These are phyloP conservation scores for Yarrowia sp. DNA, from an alignment of 805 yeast genomes.

Conservation along the genomic window DNA sequence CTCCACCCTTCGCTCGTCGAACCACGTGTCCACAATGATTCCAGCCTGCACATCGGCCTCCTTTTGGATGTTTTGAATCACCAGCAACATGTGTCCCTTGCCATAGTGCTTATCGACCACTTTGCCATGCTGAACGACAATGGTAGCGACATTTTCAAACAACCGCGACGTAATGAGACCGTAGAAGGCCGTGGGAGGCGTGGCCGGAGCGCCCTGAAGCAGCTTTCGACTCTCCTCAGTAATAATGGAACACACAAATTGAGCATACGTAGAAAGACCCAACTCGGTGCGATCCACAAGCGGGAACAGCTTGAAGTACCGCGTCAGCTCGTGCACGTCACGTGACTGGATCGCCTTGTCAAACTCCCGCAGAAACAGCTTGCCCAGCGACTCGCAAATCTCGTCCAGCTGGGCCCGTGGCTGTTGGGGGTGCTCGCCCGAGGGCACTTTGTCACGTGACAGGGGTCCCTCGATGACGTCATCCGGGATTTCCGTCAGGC, in stretches of 20 bases:
- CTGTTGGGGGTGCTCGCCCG: constrained; percentile 80
- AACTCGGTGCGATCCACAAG: constrained; percentile 71
- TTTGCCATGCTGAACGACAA: constrained; percentile 84
- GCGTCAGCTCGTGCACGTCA: constrained; percentile 73
- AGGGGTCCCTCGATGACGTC: constrained; percentile 66
- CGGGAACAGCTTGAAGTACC: constrained; percentile 87
- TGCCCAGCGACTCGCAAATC: constrained; percentile 67
- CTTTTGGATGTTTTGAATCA: constrained; percentile 74
- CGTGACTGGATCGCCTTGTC: constrained; percentile 68
- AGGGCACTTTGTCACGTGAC: constrained; percentile 83
- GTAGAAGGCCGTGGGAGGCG: constrained; percentile 46
- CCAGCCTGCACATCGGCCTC: constrained; percentile 96
- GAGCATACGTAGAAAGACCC: constrained; percentile 83
- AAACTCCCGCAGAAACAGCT: constrained; percentile 67
- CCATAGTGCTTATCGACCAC: constrained; percentile 81
- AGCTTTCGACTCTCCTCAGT: constrained; percentile 77
- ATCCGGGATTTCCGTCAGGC: constrained; percentile 61
- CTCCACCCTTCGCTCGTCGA: constrained; percentile 64
- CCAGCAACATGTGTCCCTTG: constrained; percentile 60
- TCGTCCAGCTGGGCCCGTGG: constrained; percentile 64
- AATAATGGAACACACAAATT: constrained; percentile 83
- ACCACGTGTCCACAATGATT: constrained; percentile 81
- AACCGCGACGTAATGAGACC: constrained; percentile 55
- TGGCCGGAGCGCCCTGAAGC: constrained; percentile 50
- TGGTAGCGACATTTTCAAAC: constrained; percentile 82